Base-by-base conservation (phyloP, 78 protist species). In the Anaeramoeba flamelloides region DNA sequence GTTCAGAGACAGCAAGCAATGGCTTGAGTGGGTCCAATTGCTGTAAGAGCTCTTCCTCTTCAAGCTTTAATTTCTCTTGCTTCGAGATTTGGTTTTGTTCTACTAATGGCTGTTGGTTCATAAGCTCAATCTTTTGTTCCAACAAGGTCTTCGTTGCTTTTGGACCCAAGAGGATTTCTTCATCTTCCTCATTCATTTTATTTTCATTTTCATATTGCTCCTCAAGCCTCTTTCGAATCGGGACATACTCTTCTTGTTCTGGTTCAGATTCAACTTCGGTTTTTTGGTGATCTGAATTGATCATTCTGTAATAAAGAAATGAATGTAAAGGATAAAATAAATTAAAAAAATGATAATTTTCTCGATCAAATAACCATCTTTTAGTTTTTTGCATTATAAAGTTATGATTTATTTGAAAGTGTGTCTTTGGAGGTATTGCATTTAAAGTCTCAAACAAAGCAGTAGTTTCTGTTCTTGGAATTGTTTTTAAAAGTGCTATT, bases 1-100 rank as follows among this genome's bases (percentile, higher is more conserved):
- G 69, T 75, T 87, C 87, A 36, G 22, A 0, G 26, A 79, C 82
- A 31, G 80, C 12, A 74, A 86, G 33, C 2, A 86, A 77, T 0
- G 85, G 84, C 17, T 36, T 33, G 31, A 36, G 8, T n/a, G n/a
- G n/a, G 8, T 76, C 78, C 17, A 37, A 37, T 36, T 37, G 78
- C 17, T 76, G 8, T 17, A 36, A 76, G 17, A 76, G 8, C 12
- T 37, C 38, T 36, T 76, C 74, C 17, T 76, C 78, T 33, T 76
- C 78, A 26, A 26, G 8, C 17, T 76, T 76, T 17, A 36, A 33
- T 12, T 12, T 33, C 78, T 76, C 78, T 17, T 22, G 8, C 17
- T 17, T 53, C 17, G 69, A 53, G 8, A 53, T 26, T 26, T 53
- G 8, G 17, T 53, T 17, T 53, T 53, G 34, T 53, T 53, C 34